phyloP scores from a whole-genome alignment of 176 grass and related monocot species.

The Hordeum vulgare region DNA sequence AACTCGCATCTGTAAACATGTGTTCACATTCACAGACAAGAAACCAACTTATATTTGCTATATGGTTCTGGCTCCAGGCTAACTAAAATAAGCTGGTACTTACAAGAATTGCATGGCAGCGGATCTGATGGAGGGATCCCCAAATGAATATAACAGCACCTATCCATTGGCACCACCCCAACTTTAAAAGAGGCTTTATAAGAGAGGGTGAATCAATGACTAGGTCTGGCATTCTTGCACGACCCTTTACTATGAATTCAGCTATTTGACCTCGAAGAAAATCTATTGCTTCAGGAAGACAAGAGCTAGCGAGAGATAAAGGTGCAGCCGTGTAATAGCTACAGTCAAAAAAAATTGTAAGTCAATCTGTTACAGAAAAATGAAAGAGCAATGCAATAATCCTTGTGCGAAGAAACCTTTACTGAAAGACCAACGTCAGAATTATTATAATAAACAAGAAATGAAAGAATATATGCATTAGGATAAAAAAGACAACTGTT shows the following conservation, averaged over 20 bases:
- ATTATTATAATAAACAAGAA: slow-evolving; percentile 4
- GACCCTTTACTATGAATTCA: slow-evolving; percentile 81
- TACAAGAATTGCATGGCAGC: slow-evolving; percentile 88
- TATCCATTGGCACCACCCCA: slow-evolving; percentile 70
- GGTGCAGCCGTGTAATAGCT: slow-evolving; percentile 72
- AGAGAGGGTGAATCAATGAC: slow-evolving; percentile 46
- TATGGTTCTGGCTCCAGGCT: background rate
- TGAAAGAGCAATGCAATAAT: background rate
- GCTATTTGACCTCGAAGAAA: slow-evolving; percentile 53
- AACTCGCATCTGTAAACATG: background rate
- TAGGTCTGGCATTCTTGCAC: slow-evolving; percentile 65
- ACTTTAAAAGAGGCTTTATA: slow-evolving; percentile 59
- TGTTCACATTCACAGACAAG: background rate
- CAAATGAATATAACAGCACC: slow-evolving; percentile 72
- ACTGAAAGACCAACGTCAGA: background rate
- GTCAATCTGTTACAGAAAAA: slow-evolving; percentile 15
- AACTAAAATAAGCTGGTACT: slow-evolving; percentile 22
- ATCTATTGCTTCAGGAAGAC: slow-evolving; percentile 53
- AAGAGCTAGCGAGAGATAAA: slow-evolving; percentile 70
- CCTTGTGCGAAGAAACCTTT: background rate
- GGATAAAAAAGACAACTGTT: background rate
- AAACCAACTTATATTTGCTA: background rate
- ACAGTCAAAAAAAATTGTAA: slow-evolving; percentile 3
- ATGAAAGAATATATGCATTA: background rate
- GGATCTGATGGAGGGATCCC: slow-evolving; percentile 77